Conservation (phyloP, 352 stramenopile genomes). For the Peronospora tabacina region DNA sequence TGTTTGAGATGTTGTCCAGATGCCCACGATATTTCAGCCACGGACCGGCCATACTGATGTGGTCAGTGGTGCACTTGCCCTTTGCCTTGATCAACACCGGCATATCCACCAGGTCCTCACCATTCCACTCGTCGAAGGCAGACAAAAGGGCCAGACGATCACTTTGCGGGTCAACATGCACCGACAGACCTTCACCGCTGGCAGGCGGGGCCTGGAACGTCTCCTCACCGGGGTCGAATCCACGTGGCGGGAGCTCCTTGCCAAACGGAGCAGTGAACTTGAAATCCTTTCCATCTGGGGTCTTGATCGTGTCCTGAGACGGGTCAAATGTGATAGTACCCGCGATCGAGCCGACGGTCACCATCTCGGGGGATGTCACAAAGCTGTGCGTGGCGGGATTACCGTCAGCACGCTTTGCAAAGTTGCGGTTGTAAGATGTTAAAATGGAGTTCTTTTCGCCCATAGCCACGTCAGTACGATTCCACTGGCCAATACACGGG, state of each 20-base stretch:
- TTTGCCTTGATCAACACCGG: conserved; percentile 92
- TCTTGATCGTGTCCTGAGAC: conserved; percentile 84
- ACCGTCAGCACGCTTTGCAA: conserved; percentile 91
- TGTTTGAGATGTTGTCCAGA: conserved; percentile 93
- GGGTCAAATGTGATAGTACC: conserved; percentile 89
- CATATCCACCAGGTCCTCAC: conserved; percentile 83
- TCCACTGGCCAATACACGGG: conserved; percentile 93
- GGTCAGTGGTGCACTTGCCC: conserved; percentile 93
- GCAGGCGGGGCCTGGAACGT: conserved; percentile 86
- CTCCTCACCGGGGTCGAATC: conserved; percentile 88
- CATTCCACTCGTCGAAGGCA: conserved; percentile 86
- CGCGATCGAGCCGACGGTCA: conserved; percentile 86
- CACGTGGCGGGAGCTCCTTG: conserved; percentile 86
- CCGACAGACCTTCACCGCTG: conserved; percentile 52
- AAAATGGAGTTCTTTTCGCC: conserved; percentile 92
- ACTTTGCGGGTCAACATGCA: conserved; percentile 77
- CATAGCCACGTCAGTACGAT: conserved; percentile 81
- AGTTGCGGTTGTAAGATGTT: conserved; percentile 94
- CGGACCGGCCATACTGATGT: conserved; percentile 91
- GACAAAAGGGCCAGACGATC: conserved; percentile 84
- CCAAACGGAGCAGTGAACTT: conserved; percentile 88
- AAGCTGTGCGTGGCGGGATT: conserved; percentile 91
- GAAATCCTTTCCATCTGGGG: conserved; percentile 79
- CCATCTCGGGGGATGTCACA: conserved; percentile 88
- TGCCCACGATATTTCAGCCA: conserved; percentile 93